Evolutionary conservation across 2,329 filamentous ascomycete genomes (phyloP).

Genomic region (Alternaria viburni): DNA sequence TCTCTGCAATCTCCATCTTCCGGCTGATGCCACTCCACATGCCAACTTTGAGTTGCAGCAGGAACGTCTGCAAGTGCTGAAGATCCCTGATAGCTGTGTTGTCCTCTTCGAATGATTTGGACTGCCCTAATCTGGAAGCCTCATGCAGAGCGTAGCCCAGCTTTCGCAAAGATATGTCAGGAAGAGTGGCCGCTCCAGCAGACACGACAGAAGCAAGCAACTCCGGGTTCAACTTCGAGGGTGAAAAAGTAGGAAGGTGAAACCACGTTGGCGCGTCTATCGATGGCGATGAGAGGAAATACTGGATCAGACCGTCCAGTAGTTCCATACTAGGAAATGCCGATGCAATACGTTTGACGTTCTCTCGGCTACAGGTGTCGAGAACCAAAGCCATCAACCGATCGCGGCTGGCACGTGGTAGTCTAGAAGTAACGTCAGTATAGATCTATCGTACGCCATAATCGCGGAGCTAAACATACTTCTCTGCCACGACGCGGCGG

Average conservation of each 20-base stretch:
- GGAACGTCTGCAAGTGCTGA: slow-evolving; percentile 58
- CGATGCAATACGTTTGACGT: slow-evolving; percentile 59
- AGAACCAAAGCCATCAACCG: slow-evolving; percentile 69
- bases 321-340: slow-evolving; percentile 68
- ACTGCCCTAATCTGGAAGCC: slow-evolving; percentile 50
- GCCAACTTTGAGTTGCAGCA: slow-evolving; percentile 60
- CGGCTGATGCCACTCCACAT: slow-evolving; percentile 66
- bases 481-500: slow-evolving; percentile 51
- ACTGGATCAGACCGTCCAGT: slow-evolving; percentile 67
- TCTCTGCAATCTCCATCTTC: slow-evolving; percentile 66
- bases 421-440: background rate
- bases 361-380: slow-evolving; percentile 60
- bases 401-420: slow-evolving; percentile 58
- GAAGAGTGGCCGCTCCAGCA: slow-evolving; percentile 65
- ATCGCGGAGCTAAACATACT: slow-evolving; percentile 2
- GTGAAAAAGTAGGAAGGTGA: slow-evolving; percentile 65
- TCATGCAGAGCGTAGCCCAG: slow-evolving; percentile 64
- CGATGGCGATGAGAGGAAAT: slow-evolving; percentile 64
- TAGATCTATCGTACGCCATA: background rate
- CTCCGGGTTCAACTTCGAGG: slow-evolving; percentile 63
- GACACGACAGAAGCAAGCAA: slow-evolving; percentile 66
- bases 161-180: slow-evolving; percentile 63
- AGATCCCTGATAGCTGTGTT: slow-evolving; percentile 60
- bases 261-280: slow-evolving; percentile 66
- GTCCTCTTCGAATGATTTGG: slow-evolving; percentile 55